Evolutionary conservation across 257 asterid species (phyloP).

Genomic region (Ligustrum vulgare): DNA sequence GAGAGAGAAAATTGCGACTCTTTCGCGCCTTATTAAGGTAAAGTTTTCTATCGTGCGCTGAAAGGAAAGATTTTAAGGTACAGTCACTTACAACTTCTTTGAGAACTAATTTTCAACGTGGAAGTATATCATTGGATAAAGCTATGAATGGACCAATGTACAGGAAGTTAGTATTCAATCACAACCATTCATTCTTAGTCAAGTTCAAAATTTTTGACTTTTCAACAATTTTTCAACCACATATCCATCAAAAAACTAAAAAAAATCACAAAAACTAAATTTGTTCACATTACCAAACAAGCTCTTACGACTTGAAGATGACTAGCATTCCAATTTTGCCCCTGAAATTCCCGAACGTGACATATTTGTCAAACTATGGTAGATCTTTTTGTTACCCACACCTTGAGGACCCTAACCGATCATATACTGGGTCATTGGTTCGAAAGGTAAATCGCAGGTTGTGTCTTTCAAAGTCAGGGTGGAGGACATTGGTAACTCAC

Average conservation of each 20-base stretch:
- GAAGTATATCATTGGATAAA: neutral
- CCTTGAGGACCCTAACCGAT: no score
- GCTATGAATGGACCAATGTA: neutral
- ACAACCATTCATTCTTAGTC: no score
- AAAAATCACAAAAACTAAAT: no score
- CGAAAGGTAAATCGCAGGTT: no score
- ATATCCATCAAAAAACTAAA: no score
- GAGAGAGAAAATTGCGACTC: neutral
- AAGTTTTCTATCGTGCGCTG: slow-evolving; percentile 17
- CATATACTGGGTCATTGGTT: no score
- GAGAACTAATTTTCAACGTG: neutral
- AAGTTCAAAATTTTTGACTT: no score
- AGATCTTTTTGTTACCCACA: neutral
- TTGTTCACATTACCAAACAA: no score
- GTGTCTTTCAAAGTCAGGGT: no score
- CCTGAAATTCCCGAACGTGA: neutral
- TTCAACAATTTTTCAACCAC: no score
- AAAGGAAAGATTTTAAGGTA: no score
- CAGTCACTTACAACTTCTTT: neutral
- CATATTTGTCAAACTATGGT: neutral
- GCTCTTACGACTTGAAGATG: neutral
- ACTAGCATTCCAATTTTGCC: neutral
- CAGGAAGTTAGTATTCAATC: neutral
- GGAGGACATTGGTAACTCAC: no score
- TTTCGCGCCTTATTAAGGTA: slow-evolving; percentile 19